Conservation (phyloP, 1,139 yeast genomes). For the Cylindricascospora bacillispora region DNA sequence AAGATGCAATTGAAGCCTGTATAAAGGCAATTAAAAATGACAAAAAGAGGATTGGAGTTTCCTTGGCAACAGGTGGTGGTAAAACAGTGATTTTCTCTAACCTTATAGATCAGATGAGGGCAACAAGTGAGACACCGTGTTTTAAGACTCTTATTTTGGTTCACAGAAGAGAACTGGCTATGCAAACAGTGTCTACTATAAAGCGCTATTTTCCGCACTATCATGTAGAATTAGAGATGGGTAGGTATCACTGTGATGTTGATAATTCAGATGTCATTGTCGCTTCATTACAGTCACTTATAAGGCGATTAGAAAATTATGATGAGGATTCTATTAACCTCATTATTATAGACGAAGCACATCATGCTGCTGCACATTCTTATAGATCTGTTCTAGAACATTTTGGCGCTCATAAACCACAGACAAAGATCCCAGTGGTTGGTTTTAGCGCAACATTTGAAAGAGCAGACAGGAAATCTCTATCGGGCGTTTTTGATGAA, state of each 20-base stretch:
- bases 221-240: slow-evolving; percentile 66
- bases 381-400: slow-evolving; percentile 48
- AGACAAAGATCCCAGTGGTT: slow-evolving; percentile 42
- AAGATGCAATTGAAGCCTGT: slow-evolving; percentile 52
- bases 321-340: slow-evolving; percentile 44
- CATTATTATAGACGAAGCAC: slow-evolving; percentile 84
- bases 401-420: slow-evolving; percentile 37
- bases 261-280: slow-evolving; percentile 51
- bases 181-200: slow-evolving; percentile 53
- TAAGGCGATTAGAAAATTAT: slow-evolving; percentile 43
- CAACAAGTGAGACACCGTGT: slow-evolving; percentile 25
- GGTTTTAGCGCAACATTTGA: slow-evolving; percentile 83
- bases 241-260: slow-evolving; percentile 24
- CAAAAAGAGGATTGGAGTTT: slow-evolving; percentile 56
- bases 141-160: slow-evolving; percentile 49
- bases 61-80: slow-evolving; percentile 92
- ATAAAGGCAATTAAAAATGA: slow-evolving; percentile 37
- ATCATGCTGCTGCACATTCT: slow-evolving; percentile 71
- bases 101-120: slow-evolving; percentile 38
- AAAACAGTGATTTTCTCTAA: slow-evolving; percentile 77
- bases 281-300: slow-evolving; percentile 64
- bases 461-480: slow-evolving; percentile 52
- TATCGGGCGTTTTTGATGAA: slow-evolving; percentile 55
- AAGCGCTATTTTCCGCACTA: slow-evolving; percentile 36
- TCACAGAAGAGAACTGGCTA: slow-evolving; percentile 68